phyloP scores from a whole-genome alignment of 257 asterid genomes.

The Anisodus tanguticus region DNA sequence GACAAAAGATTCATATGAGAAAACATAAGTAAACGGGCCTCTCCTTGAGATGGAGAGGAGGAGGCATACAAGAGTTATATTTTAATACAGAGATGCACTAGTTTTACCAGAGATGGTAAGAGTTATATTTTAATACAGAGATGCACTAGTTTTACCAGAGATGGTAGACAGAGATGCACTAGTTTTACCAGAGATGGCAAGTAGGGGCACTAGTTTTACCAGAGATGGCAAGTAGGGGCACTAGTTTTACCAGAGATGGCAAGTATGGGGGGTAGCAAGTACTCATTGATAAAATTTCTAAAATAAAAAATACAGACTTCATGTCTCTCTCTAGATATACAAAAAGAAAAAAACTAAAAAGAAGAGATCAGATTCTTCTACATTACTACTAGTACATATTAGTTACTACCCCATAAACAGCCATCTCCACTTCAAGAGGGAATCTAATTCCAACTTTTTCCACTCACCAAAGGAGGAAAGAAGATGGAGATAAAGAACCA shows the following conservation, averaged over 20 bases:
- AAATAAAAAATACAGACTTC: slow-evolving; percentile 39
- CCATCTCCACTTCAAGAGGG: slow-evolving; percentile 20
- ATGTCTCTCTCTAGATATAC: slow-evolving; percentile 49
- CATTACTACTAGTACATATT: slow-evolving; percentile 18
- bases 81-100: not conserved
- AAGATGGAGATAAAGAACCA: not conserved
- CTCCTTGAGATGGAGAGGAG: not conserved
- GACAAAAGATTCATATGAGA: too few species aligned
- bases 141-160: too few species aligned
- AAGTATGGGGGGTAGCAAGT: slow-evolving; percentile 22
- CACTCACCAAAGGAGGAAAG: not conserved
- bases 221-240: too few species aligned
- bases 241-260: not conserved
- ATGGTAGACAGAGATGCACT: too few species aligned
- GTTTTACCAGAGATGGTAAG: not conserved
- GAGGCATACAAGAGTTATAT: not conserved
- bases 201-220: not conserved
- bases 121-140: too few species aligned
- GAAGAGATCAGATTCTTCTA: slow-evolving; percentile 29
- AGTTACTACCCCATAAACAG: slow-evolving; percentile 27
- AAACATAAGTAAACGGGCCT: too few species aligned
- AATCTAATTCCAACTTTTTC: slow-evolving; percentile 27
- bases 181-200: too few species aligned
- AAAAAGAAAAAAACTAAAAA: slow-evolving; percentile 32
- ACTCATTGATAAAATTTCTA: slow-evolving; percentile 11